Conservation (phyloP, 768 basidiomycete species). For the Lepiota venenata region DNA sequence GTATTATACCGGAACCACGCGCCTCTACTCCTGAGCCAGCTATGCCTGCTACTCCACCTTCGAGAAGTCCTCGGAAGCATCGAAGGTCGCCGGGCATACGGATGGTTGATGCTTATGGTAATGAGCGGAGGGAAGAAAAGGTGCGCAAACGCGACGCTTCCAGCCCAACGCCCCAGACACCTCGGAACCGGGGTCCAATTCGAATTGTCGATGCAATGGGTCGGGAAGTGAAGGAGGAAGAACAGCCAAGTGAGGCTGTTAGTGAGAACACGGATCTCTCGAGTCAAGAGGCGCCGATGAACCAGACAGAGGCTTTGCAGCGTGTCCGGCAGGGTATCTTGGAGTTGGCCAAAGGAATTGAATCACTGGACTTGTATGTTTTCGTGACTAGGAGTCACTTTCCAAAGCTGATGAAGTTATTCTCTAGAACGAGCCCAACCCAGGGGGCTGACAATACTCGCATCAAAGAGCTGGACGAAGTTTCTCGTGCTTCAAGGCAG, state of each 20-base stretch:
- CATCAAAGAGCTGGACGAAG: slow-evolving; percentile 47
- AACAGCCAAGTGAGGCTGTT: slow-evolving; percentile 16
- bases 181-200: slow-evolving; percentile 38
- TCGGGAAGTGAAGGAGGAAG: slow-evolving; percentile 43
- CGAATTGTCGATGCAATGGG: slow-evolving; percentile 73
- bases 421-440: neutral
- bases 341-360: slow-evolving; percentile 52
- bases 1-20: slow-evolving; percentile 19
- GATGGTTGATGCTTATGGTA: slow-evolving; percentile 71
- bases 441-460: slow-evolving; percentile 38
- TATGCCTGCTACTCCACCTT: slow-evolving; percentile 10
- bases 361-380: slow-evolving; percentile 55
- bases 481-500: slow-evolving; percentile 49
- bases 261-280: slow-evolving; percentile 17
- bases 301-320: slow-evolving; percentile 49
- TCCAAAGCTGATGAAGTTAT: slow-evolving; percentile 1
- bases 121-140: slow-evolving; percentile 29
- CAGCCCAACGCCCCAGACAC: slow-evolving; percentile 11
- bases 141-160: slow-evolving; percentile 7
- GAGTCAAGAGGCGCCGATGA: slow-evolving; percentile 18
- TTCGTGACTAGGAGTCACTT: neutral
- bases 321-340: slow-evolving; percentile 57
- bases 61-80: slow-evolving; percentile 31
- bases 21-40: slow-evolving; percentile 17
- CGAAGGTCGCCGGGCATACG: slow-evolving; percentile 45